phyloP scores from a whole-genome alignment of 768 basidiomycete genomes.

The Sutorius australiensis region DNA sequence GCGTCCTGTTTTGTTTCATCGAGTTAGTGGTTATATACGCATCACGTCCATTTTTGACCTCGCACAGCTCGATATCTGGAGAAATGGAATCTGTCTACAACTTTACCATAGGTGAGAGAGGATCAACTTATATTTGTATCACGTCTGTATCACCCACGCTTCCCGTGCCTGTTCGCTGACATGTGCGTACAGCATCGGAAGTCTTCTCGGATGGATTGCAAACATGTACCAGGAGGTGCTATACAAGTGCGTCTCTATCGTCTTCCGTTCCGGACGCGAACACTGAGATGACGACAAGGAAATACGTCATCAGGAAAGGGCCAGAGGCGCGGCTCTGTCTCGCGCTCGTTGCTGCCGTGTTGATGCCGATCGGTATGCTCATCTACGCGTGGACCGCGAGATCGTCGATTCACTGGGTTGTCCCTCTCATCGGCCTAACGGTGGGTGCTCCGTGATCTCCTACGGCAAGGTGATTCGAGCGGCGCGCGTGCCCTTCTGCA shows the following conservation, averaged over 20 bases:
- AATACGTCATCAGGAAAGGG: conserved; percentile 31
- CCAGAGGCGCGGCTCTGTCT: conserved; percentile 61
- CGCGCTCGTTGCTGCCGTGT: conserved; percentile 50
- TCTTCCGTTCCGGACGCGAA: neutral
- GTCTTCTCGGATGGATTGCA: conserved; percentile 43
- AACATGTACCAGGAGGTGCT: conserved; percentile 48
- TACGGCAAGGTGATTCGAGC: neutral
- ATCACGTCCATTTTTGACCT: neutral
- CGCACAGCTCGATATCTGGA: conserved; percentile 48
- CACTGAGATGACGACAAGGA: conserved; percentile 15
- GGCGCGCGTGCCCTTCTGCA: conserved; percentile 2
- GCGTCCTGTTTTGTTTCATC: conserved; percentile 65
- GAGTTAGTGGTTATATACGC: conserved; percentile 37
- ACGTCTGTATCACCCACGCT: conserved; percentile 35
- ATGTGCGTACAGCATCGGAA: conserved; percentile 44
- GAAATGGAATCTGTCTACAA: conserved; percentile 55
- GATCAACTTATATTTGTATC: conserved; percentile 57
- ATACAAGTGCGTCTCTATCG: conserved; percentile 39
- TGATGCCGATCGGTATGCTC: conserved; percentile 61
- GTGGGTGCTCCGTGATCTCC: conserved; percentile 6
- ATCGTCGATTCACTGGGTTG: conserved; percentile 57
- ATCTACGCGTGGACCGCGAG: conserved; percentile 71
- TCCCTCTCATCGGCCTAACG: conserved; percentile 27
- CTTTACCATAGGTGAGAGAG: conserved; percentile 58
- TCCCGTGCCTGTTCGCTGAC: neutral